Evolutionary conservation across 768 basidiomycete species (phyloP), one percentile per base, ranked within the genome.

Genomic region (Pleurotus sapidus): DNA sequence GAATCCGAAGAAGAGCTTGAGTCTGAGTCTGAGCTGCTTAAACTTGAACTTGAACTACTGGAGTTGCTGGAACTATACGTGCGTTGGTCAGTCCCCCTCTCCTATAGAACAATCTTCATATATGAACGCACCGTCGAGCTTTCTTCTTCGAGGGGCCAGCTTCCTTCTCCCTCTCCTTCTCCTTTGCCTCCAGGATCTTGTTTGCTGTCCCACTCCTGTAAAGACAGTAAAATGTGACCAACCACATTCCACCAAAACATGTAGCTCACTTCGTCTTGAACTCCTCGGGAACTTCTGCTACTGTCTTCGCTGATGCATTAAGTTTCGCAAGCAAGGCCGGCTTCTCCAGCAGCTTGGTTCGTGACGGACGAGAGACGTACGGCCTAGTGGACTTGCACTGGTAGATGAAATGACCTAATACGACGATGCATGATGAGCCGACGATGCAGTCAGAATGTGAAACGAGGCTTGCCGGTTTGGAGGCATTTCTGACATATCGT

Each of bases 401-500:
- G 67, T 88, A 98, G 11, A 86, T 97, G 68, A 88, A 95, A 71
- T 97, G 95, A 0, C 94, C 95, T 86, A 66, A 65, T 7, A 30
- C 55, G 14, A 1, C 27, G n/a, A 15, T 3, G 48, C n/a, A 55
- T 47, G 20, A 37, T 8, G 46, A 57, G 12, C n/a, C 37, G 24
- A 23, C 9, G 14, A 24, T 5, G 11, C 18, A n/a, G n/a, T 27
- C 38, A 34, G 18, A 40, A 34, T 9, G 17, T 17, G 11, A 15
- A 40, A 59, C 65, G 75, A 56, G 30, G 87, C 30, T 34, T 34
- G 30, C 90, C 91, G 68, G 79, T 77, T 30, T 77, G 74, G 17
- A 94, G 78, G 62, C 92, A 94, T 72, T 90, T 93, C 69, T 94
- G 92, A 69, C 92, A 94, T 37, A 89, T 66, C 0, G 92, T 93